These are phyloP conservation scores for Endocarpon pusillum DNA, from an alignment of 495 filamentous ascomycete species.

Conservation along the genomic window DNA sequence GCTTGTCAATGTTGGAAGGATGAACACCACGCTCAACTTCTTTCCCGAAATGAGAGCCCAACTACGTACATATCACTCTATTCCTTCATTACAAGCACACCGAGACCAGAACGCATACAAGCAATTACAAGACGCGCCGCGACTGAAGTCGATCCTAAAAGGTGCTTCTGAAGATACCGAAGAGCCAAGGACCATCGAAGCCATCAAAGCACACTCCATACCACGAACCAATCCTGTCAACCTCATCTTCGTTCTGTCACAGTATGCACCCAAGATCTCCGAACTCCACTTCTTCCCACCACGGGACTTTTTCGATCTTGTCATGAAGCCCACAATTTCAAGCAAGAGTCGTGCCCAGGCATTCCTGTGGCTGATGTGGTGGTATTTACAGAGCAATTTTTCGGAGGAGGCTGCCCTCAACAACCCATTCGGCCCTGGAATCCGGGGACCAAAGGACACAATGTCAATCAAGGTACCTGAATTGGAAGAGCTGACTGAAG, in stretches of 20 bases:
- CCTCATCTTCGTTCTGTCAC: slow-evolving; percentile 84
- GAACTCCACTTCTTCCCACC: slow-evolving; percentile 77
- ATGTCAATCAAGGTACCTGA: slow-evolving; percentile 66
- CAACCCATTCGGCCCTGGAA: slow-evolving; percentile 78
- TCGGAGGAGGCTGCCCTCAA: slow-evolving; percentile 60
- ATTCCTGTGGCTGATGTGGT: slow-evolving; percentile 98
- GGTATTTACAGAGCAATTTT: slow-evolving; percentile 95
- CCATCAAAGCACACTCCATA: slow-evolving; percentile 45
- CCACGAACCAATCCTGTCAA: slow-evolving; percentile 96
- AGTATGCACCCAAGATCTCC: slow-evolving; percentile 78
- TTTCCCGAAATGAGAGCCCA: slow-evolving; percentile 99
- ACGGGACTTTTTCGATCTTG: slow-evolving; percentile 86
- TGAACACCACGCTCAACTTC: slow-evolving; percentile 99
- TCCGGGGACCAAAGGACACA: slow-evolving; percentile 41
- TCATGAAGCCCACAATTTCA: slow-evolving; percentile 74
- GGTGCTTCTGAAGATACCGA: slow-evolving; percentile 86
- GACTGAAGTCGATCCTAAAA: slow-evolving; percentile 93
- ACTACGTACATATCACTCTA: slow-evolving; percentile 93
- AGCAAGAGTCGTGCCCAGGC: slow-evolving; percentile 72
- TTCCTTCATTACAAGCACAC: slow-evolving; percentile 84
- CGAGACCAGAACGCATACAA: slow-evolving; percentile 95
- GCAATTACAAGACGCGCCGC: slow-evolving; percentile 89
- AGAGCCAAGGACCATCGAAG: slow-evolving; percentile 72
- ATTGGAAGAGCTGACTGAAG: slow-evolving; percentile 58
- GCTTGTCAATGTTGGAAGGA: slow-evolving; percentile 88